Evolutionary conservation across 768 basidiomycete species (phyloP), one percentile per base, ranked within the genome.

Genomic region (Mrakia blollopis): DNA sequence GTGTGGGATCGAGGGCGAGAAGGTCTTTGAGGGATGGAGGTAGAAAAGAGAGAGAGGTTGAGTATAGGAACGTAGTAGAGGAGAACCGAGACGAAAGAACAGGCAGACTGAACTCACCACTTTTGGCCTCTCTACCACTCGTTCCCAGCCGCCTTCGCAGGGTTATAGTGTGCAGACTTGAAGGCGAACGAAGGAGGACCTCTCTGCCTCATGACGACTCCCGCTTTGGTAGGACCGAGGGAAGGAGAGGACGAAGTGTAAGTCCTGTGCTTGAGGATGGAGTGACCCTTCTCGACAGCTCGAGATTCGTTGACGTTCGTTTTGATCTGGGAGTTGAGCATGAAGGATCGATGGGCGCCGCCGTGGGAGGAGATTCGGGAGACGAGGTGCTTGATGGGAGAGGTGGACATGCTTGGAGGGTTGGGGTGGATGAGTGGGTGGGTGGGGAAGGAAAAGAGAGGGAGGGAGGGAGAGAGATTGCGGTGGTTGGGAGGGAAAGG

Each of bases 351-450:
- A 25, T 68, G 65, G 9, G 35, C 65, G 5, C 65, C 65, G 18
- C 65, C 65, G 25, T 32, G 32, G 65, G 65, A 35, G 37, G 65
- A 68, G 18, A 68, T 37, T 18, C 37, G 39, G 37, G 65, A 68
- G 65, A 68, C 37, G 37, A 68, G 35, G 65, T 68, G 65, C 39
- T 39, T 37, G 65, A 68, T 39, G 65, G 65, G 35, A 23, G 65
- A 37, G 37, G 35, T 39, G 35, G 65, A 57, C 57, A 57, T n/a
- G n/a, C 39, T 41, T 44, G 44, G 44, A n/a, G n/a, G 65, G 65
- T 37, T 35, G 65, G 41, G 32, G 8, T 68, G n/a, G n/a, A n/a
- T n/a, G n/a, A n/a, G n/a, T 68, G 65, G 23, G 35, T 37, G 39
- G 16, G 65, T 1, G 37, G 25, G 16, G 65, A 39, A 25, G 35